Base-by-base conservation (phyloP, 2,329 filamentous ascomycete genomes). In the Clarireedia homoeocarpa region DNA sequence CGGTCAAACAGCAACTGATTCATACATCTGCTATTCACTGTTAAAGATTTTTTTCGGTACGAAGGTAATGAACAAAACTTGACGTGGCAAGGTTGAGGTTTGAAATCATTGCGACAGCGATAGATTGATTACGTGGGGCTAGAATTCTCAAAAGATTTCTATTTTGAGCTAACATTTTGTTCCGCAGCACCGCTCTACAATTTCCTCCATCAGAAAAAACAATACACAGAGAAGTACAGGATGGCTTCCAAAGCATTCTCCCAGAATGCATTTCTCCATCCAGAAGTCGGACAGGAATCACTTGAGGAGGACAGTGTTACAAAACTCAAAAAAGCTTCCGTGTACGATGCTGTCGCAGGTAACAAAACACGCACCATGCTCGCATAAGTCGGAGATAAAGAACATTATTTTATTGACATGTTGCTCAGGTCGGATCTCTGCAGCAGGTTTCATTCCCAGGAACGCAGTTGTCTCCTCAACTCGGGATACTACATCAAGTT, bases 341-440 rank as follows among this genome's bases (percentile, higher is more conserved):
- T 91, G 20, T 91, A 86, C 70, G 86, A 91, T 71, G 86, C 85
- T 15, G 84, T 89, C 53, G 85, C 85, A 65, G 85, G 85, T 86
- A 67, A 39, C 23, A n/a, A 30, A 9, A 12, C 10, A 17, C 42
- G 38, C 30, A 27, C 40, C 40, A 39, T 48, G 6, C 20, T 9
- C 20, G 46, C n/a, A 39, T 27, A 7, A 7, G 10, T 51, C 24
- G 24, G 53, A 55, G 38, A 51, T 26, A 42, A 27, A 49, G 23
- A 27, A 38, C 40, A 14, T 23, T 15, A 46, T 45, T 45, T 17
- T 24, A 40, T 26, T 59, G 14, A 49, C 34, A 55, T 54, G 42
- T 45, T 47, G 14, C 17, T 50, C 45, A 68, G 75, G 75, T 6
- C 70, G 74, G 56, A 67, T 78, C 9, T 72, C 71, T 4, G 67